phyloP scores from a whole-genome alignment of 306 rosid genomes.

The Luffa acutangula region DNA sequence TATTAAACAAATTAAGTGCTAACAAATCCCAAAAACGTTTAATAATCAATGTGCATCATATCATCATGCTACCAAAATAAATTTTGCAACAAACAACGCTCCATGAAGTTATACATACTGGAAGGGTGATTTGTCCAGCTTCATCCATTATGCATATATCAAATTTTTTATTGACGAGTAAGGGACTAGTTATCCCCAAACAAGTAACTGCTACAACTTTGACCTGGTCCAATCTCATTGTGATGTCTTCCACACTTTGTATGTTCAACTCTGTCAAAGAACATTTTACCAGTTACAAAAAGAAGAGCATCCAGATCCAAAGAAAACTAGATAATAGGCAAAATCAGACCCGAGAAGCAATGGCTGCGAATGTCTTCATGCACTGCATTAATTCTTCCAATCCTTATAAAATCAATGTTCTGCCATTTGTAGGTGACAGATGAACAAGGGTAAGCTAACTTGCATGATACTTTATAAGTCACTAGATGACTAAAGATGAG shows the following conservation, averaged over 20 bases:
- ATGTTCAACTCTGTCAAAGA: conserved; percentile 36
- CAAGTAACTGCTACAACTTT: conserved; percentile 93
- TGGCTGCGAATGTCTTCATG: conserved; percentile 67
- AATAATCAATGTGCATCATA: background rate
- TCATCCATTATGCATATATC: conserved; percentile 99
- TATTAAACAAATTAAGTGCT: background rate
- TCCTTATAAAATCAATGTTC: conserved; percentile 78
- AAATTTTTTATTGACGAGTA: conserved; percentile 64
- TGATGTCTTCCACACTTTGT: conserved; percentile 56
- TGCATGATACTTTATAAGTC: background rate
- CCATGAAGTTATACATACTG: conserved; percentile 37
- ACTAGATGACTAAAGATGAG: background rate
- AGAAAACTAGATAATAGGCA: conserved; percentile 6
- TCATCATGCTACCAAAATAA: conserved; percentile 8
- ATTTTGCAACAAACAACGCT: background rate
- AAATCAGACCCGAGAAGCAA: conserved; percentile 71
- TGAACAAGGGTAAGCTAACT: background rate
- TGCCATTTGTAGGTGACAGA: conserved; percentile 19
- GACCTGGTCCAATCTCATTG: conserved; percentile 60
- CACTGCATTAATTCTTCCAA: conserved; percentile 76
- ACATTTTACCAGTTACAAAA: conserved; percentile 12
- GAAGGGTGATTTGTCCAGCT: conserved; percentile 96
- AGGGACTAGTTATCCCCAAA: conserved; percentile 71
- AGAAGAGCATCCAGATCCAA: conserved; percentile 15
- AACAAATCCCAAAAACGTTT: background rate